Conservation (phyloP, 202 grass and related monocot genomes). For the Eragrostis tef region DNA sequence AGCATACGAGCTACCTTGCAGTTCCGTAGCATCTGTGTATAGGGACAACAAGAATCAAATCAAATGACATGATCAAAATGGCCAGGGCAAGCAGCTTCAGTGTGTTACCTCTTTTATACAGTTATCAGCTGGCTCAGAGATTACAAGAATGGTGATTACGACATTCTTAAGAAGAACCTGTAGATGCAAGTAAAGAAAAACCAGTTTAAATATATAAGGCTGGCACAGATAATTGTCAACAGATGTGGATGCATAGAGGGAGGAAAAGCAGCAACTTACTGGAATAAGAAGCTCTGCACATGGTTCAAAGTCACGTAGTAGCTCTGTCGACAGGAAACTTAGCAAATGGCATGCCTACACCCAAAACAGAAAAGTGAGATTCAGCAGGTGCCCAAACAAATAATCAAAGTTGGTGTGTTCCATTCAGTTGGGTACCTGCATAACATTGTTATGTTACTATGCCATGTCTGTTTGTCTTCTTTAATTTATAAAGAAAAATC, state of each 20-base stretch:
- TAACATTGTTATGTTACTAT: too few relatives aligned
- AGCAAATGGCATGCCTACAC: constrained; percentile 83
- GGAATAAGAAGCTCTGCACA: constrained; percentile 87
- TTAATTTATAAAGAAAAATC: background rate
- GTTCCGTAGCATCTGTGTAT: constrained; percentile 73
- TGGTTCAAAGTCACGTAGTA: constrained; percentile 73
- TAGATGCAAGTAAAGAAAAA: constrained; percentile 27
- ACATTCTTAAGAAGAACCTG: constrained; percentile 89
- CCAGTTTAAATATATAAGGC: constrained; percentile 32
- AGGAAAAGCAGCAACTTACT: constrained; percentile 44
- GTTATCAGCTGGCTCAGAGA: constrained; percentile 80
- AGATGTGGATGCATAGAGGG: constrained; percentile 12
- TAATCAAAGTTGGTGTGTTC: background rate
- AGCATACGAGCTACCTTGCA: constrained; percentile 90
- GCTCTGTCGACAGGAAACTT: constrained; percentile 77
- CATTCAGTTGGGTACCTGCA: constrained; percentile 3
- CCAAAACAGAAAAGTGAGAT: background rate
- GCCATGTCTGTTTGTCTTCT: background rate
- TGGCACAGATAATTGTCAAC: constrained; percentile 16
- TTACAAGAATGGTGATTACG: constrained; percentile 86
- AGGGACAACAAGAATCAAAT: constrained; percentile 33
- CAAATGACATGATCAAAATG: constrained; percentile 27
- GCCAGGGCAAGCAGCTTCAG: constrained; percentile 21
- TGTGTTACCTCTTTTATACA: constrained; percentile 89
- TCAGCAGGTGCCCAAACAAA: constrained; percentile 25